phyloP scores from a whole-genome alignment of 2,329 filamentous ascomycete species.

The Coleophoma eucalyptorum region DNA sequence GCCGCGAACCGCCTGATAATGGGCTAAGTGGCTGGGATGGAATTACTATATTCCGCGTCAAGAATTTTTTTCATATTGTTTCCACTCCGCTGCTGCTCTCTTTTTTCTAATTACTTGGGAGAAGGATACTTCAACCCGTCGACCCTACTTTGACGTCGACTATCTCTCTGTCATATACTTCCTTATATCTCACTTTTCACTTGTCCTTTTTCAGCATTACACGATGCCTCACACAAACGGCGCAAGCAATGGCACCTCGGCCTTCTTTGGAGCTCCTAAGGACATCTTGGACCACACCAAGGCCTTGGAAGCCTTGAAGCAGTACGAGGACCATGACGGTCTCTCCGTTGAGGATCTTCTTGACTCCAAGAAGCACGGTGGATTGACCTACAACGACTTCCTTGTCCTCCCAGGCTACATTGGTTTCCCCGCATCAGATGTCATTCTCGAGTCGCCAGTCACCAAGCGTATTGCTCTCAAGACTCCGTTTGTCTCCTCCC shows the following conservation, averaged over 20 bases:
- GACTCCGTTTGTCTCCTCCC: constrained; percentile 94
- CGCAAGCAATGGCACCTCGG: constrained; percentile 47
- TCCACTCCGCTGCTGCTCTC: background rate
- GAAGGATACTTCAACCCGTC: constrained; percentile 58
- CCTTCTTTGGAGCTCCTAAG: constrained; percentile 33
- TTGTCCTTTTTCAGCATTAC: constrained; percentile 25
- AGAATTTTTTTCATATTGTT: constrained; percentile 7
- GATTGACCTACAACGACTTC: constrained; percentile 98
- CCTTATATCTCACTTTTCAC: constrained; percentile 23
- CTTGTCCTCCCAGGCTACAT: constrained; percentile 95
- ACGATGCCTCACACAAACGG: constrained; percentile 73
- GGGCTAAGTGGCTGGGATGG: too few species aligned
- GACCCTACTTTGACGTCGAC: constrained; percentile 44
- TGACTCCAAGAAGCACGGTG: constrained; percentile 87
- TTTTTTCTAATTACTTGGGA: constrained; percentile 45
- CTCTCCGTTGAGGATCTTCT: constrained; percentile 83
- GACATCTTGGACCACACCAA: constrained; percentile 68
- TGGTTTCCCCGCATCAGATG: constrained; percentile 90
- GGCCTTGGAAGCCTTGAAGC: constrained; percentile 76
- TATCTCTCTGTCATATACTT: constrained; percentile 23
- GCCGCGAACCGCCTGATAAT: background rate
- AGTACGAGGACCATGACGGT: constrained; percentile 80
- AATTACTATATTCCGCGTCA: background rate
- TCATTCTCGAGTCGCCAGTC: constrained; percentile 83
- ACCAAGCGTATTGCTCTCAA: constrained; percentile 96